Evolutionary conservation across 2,329 filamentous ascomycete genomes (phyloP), one percentile per base, ranked within the genome.

Genomic region (Colletotrichum simmondsii): DNA sequence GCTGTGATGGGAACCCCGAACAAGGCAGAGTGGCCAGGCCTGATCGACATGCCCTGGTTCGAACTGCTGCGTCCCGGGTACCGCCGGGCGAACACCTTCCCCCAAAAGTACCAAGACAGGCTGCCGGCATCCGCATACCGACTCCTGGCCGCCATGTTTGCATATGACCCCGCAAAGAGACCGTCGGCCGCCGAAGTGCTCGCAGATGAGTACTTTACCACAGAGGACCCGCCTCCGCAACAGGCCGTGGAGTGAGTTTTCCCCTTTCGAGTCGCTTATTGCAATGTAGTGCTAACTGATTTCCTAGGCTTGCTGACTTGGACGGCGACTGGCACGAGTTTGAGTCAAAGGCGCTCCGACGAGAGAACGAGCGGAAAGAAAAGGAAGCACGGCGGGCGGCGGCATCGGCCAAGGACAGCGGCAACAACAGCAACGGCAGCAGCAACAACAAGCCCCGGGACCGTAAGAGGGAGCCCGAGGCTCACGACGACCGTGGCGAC

Each of bases 271-370:
- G 14, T 37, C 19, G 60, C 56, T 76, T 72, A 5, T n/a, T 46
- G 42, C 52, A 26, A 59, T 35, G 37, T 53, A 42, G 35, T 74
- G 56, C 81, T 85, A 78, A 86, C 79, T 76, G 73, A 78, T 65
- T 12, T 24, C 66, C 71, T 75, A 94, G 93, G 78, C 89, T 99
- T 62, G 91, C 92, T 72, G 87, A 92, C 61, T 88, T 99, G 35
- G 91, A 97, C 77, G 97, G 97, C 26, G 97, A 99, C 78, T 99
- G 97, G 97, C 97, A 99, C 80, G 97, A 99, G 81, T 98, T 98
- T 78, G 97, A 99, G 84, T 97, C 95, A 68, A 99, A 99, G 84
- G 95, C 95, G 19, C 87, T 98, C 30, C 89, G 97, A 37, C 97
- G 97, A 77, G 95, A 98, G 81, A 96, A 95, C 77, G 94, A 97